A percentile compares a stretch with the other conserved stretches of the same genome.
phyloP scores from a whole-genome alignment of 371 early-diverging fungal species.

The Amoeboaphelidium protococcarum region DNA sequence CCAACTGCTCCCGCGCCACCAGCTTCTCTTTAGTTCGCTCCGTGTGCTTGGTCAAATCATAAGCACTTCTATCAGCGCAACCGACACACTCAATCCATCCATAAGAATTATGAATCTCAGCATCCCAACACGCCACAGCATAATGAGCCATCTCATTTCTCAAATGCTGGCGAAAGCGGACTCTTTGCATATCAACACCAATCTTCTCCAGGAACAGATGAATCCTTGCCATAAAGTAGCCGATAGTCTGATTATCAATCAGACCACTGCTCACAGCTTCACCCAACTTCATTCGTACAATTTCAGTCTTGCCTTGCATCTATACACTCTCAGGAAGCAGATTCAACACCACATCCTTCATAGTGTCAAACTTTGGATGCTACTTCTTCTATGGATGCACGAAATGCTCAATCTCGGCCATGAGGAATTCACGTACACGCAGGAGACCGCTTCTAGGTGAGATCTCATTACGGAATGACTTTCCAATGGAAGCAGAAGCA shows the following conservation, averaged over 20 bases:
- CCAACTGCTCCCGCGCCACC: constrained; percentile 62
- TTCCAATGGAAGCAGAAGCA: constrained; percentile 95
- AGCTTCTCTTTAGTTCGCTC: constrained; percentile 75
- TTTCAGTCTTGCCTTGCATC: constrained; percentile 38
- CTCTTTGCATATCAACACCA: constrained; percentile 62
- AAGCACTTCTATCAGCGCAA: constrained; percentile 97
- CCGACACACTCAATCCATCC: constrained; percentile 99
- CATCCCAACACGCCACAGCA: constrained; percentile 75
- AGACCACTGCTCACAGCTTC: constrained; percentile 76
- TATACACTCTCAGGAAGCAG: constrained; percentile 55
- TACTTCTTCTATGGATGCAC: constrained; percentile 85
- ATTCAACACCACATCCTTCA: constrained; percentile 41
- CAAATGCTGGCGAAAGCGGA: constrained; percentile 98
- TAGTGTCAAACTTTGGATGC: constrained; percentile 69
- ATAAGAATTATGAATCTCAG: constrained; percentile 15
- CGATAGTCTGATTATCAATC: constrained; percentile 91
- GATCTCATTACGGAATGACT: constrained; percentile 98
- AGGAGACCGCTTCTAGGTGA: constrained; percentile 91
- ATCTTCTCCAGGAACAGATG: constrained; percentile 74
- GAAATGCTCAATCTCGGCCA: constrained; percentile 99
- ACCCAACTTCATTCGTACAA: constrained; percentile 47
- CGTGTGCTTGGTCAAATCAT: constrained; percentile 85
- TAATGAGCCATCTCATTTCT: constrained; percentile 99
- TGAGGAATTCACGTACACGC: constrained; percentile 96
- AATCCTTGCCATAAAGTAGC: constrained; percentile 94